These are phyloP conservation scores for Didymella exigua DNA, from an alignment of 2,329 filamentous ascomycete species.

Conservation along the genomic window DNA sequence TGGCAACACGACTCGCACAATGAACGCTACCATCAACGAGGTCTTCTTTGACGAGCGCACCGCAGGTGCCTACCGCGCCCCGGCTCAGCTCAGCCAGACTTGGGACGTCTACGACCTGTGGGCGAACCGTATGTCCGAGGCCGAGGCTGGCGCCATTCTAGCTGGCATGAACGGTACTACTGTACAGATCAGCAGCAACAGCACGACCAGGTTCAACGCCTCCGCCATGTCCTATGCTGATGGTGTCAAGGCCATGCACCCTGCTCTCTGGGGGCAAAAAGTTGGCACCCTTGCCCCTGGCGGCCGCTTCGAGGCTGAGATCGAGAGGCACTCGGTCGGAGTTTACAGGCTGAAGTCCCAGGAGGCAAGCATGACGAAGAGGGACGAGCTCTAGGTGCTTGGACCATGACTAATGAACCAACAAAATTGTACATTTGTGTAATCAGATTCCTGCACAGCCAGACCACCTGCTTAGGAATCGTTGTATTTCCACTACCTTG, in stretches of 20 bases:
- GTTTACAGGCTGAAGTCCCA: conserved; percentile 54
- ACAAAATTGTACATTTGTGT: neutral
- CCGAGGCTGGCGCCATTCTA: conserved; percentile 53
- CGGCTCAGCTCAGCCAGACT: conserved; percentile 48
- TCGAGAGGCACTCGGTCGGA: conserved; percentile 58
- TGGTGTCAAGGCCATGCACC: conserved; percentile 51
- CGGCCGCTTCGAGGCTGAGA: conserved; percentile 52
- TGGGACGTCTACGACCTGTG: conserved; percentile 63
- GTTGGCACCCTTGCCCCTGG: conserved; percentile 52
- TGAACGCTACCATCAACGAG: conserved; percentile 59
- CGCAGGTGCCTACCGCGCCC: conserved; percentile 46
- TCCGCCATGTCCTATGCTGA: conserved; percentile 57
- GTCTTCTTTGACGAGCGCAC: conserved; percentile 59
- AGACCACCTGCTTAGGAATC: neutral
- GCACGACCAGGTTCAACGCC: conserved; percentile 55
- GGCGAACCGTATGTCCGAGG: conserved; percentile 60
- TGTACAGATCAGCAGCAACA: conserved; percentile 39
- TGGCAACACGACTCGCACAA: conserved; percentile 47
- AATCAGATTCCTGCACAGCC: neutral
- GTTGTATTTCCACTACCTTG: neutral
- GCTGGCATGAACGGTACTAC: conserved; percentile 53
- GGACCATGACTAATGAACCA: neutral
- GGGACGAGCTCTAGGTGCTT: conserved; percentile 51
- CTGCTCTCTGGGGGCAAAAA: conserved; percentile 55
- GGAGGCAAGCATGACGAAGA: conserved; percentile 41